phyloP scores from a whole-genome alignment of 345 rosid genomes.

The Sapria himalayana region DNA sequence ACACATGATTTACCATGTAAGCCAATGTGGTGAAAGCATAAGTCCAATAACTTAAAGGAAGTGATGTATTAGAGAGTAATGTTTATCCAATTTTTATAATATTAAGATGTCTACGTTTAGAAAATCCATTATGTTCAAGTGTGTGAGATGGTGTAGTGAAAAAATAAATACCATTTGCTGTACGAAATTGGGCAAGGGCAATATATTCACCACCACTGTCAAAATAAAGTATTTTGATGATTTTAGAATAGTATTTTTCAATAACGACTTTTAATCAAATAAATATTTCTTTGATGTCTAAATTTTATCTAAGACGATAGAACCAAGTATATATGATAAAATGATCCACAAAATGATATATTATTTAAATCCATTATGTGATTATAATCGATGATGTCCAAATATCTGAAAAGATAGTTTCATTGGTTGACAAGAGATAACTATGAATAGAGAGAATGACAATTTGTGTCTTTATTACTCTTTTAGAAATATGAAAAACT shows the following conservation, averaged over 20 bases:
- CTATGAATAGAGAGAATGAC: not conserved
- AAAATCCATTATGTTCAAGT: not conserved
- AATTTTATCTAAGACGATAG: not conserved
- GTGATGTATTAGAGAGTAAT: not conserved
- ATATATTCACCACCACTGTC: not conserved
- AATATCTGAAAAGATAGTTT: not conserved
- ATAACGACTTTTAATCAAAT: not conserved
- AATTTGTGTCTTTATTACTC: not conserved
- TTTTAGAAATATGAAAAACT: not conserved
- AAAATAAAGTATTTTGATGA: not conserved
- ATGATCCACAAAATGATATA: too few relatives aligned
- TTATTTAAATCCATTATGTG: too few relatives aligned
- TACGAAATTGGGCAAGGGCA: not conserved
- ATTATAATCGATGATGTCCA: too few relatives aligned
- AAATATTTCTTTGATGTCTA: not conserved
- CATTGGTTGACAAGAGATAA: not conserved
- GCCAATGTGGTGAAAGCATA: not conserved
- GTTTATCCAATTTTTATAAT: not conserved
- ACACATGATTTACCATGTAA: not conserved
- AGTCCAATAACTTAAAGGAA: not conserved
- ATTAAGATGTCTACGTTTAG: not conserved
- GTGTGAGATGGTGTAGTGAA: not conserved
- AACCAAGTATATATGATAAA: too few relatives aligned
- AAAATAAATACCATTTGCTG: not conserved
- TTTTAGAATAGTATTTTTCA: not conserved